Evolutionary conservation across 2,329 filamentous ascomycete species (phyloP).

Genomic region (Xylariaceae sp.): DNA sequence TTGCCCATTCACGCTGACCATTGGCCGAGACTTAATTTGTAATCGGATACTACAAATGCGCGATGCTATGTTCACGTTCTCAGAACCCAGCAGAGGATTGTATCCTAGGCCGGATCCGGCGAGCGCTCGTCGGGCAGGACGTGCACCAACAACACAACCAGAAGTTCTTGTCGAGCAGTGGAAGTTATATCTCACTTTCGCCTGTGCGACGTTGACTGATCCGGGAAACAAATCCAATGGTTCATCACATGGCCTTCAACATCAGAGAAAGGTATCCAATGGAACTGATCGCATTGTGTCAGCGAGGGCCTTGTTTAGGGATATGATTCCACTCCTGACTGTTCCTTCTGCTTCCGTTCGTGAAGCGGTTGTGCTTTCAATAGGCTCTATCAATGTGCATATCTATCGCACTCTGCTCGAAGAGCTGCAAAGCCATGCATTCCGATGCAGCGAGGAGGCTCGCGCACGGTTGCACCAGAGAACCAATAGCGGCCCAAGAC

Average conservation of each 20-base stretch:
- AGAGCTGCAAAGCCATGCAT: conserved; percentile 81
- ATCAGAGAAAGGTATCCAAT: conserved; percentile 76
- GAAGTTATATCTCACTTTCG: conserved; percentile 96
- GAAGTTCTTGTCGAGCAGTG: conserved; percentile 93
- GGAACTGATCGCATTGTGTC: conserved; percentile 76
- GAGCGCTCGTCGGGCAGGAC: conserved; percentile 47
- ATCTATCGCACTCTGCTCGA: conserved; percentile 89
- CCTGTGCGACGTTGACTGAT: conserved; percentile 89
- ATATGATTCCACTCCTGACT: conserved; percentile 81
- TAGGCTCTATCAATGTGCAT: conserved; percentile 92
- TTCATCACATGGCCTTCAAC: conserved; percentile 58
- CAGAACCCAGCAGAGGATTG: conserved; percentile 64
- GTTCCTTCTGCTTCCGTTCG: conserved; percentile 76
- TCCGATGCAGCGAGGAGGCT: conserved; percentile 82
- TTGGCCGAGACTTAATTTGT: conserved; percentile 88
- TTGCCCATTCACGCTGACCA: conserved; percentile 84
- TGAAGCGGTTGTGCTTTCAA: conserved; percentile 82
- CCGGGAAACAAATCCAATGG: conserved; percentile 62
- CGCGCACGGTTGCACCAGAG: conserved; percentile 82
- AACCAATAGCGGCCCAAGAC: conserved; percentile 73
- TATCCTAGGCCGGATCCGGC: conserved; percentile 59
- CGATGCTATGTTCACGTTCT: conserved; percentile 71
- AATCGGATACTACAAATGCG: conserved; percentile 92
- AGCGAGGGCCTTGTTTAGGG: conserved; percentile 83
- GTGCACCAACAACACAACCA: conserved; percentile 67